Conservation (phyloP, 2,329 filamentous ascomycete genomes). For the Colletotrichum theobromicola region DNA sequence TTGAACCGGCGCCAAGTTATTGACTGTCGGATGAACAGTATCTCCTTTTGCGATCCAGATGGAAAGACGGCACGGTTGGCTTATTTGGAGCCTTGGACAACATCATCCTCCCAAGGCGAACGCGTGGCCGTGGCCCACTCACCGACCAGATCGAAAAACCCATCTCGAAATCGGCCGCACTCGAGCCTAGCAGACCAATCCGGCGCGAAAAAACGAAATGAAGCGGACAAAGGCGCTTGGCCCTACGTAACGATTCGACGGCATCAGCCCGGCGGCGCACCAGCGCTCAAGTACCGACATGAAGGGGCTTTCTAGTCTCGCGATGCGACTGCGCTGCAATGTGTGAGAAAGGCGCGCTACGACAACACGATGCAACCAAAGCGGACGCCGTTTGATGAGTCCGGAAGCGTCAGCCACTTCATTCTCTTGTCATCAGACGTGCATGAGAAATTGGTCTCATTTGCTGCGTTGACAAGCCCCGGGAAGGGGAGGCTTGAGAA, state of each 20-base stretch:
- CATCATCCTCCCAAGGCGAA: not conserved
- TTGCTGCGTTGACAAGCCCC: not conserved
- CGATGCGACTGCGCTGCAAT: not conserved
- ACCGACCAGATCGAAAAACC: not conserved
- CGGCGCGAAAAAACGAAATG: not conserved
- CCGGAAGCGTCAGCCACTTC: not conserved
- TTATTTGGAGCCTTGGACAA: conserved; percentile 2
- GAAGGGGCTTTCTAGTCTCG: not conserved
- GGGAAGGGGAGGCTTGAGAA: not conserved
- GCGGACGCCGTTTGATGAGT: not conserved
- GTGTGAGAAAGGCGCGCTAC: not conserved
- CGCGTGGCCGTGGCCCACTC: not conserved
- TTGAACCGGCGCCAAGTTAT: not conserved
- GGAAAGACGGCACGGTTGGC: not conserved
- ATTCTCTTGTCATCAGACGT: not conserved
- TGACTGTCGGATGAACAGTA: not conserved
- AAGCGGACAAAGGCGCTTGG: not conserved
- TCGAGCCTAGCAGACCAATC: not conserved
- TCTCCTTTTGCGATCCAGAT: not conserved
- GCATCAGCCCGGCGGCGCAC: not conserved
- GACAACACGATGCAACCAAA: not conserved
- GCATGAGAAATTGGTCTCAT: not conserved
- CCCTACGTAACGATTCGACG: not conserved
- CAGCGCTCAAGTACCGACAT: not conserved
- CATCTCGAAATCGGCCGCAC: not conserved